phyloP scores from a whole-genome alignment of 108 stramenopile species.

The Chaetoceros tenuissimus region DNA sequence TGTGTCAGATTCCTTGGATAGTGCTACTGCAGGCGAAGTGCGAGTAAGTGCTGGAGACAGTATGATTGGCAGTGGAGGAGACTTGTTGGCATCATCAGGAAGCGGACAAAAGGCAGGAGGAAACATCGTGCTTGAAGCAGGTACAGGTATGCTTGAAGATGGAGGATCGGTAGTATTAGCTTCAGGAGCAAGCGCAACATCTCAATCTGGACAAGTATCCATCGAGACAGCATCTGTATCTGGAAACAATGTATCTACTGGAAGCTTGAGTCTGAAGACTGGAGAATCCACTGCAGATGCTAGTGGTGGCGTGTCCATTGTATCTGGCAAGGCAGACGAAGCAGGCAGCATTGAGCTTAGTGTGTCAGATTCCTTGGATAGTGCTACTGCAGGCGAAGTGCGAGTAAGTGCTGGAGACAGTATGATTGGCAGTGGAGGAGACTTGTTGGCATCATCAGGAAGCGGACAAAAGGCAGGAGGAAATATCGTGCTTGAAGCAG shows the following conservation, averaged over 20 bases:
- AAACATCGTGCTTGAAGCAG: not conserved
- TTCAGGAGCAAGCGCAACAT: not conserved
- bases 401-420: not conserved
- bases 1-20: not conserved
- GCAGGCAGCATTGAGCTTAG: constrained; percentile 9
- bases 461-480: not conserved
- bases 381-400: not conserved
- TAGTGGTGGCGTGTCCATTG: constrained; percentile 13
- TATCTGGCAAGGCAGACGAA: constrained; percentile 6
- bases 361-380: not conserved
- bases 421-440: not conserved
- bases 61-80: not conserved
- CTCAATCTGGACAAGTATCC: not conserved
- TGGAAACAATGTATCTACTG: constrained; percentile 4
- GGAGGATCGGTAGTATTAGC: not conserved
- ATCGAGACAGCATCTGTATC: not conserved
- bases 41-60: not conserved
- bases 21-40: not conserved
- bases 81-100: not conserved
- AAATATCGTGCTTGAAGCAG: not conserved
- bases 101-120: not conserved
- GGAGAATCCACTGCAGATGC: constrained; percentile 6
- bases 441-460: not conserved
- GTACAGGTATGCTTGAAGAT: not conserved
- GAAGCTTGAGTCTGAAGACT: constrained; percentile 6